Evolutionary conservation across 768 basidiomycete genomes (phyloP).

Genomic region (Udeniomyces megalosporus): DNA sequence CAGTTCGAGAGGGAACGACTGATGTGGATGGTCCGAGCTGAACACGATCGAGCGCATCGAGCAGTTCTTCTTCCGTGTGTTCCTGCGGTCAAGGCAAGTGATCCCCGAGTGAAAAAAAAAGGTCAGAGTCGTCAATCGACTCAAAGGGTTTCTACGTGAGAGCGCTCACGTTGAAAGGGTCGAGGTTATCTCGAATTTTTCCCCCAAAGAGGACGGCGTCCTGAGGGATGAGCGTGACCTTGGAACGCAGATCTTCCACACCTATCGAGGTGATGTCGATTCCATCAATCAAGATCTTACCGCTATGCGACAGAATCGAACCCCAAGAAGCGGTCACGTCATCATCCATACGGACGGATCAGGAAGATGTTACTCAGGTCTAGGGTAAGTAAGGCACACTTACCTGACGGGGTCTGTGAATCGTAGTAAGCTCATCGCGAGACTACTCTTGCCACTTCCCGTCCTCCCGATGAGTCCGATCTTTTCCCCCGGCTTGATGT

Average conservation of each 20-base stretch:
- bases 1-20: not conserved
- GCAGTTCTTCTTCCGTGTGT: conserved; percentile 58
- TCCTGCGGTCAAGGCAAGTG: conserved; percentile 31
- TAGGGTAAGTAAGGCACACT: not conserved
- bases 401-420: conserved; percentile 52
- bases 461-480: not conserved
- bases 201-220: conserved; percentile 43
- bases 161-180: conserved; percentile 26
- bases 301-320: conserved; percentile 31
- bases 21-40: conserved; percentile 36
- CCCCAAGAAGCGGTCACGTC: not conserved
- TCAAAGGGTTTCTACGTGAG: not conserved
- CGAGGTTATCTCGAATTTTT: conserved; percentile 27
- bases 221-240: conserved; percentile 34
- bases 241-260: conserved; percentile 59
- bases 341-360: no score
- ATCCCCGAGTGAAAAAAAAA: no score
- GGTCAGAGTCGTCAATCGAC: not conserved
- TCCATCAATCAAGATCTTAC: conserved; percentile 67
- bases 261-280: conserved; percentile 77
- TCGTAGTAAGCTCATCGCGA: conserved; percentile 70
- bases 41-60: conserved; percentile 66
- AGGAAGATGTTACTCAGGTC: no score
- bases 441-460: conserved; percentile 46
- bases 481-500: conserved; percentile 50